These are phyloP conservation scores for Pseudonitzschia multistriata DNA, from an alignment of 108 stramenopile species.

Conservation along the genomic window DNA sequence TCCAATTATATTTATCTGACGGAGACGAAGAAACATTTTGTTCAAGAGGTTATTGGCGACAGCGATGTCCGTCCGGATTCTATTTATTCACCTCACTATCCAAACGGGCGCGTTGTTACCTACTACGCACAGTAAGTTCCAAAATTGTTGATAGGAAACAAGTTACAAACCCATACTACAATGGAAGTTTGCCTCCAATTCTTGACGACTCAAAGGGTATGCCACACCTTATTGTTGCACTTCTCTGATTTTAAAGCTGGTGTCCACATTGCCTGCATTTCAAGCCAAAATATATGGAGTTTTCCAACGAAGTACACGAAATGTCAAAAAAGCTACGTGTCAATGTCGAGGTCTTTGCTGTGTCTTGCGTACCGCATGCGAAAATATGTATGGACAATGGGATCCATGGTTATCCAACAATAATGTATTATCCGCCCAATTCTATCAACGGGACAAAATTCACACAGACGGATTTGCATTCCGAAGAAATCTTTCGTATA, in stretches of 20 bases:
- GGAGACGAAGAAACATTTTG: conserved; percentile 5
- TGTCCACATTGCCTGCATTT: conserved; percentile 65
- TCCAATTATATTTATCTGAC: conserved; percentile 21
- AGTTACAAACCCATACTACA: background rate
- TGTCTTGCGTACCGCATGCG: conserved; percentile 64
- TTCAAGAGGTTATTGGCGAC: conserved; percentile 15
- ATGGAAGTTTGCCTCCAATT: background rate
- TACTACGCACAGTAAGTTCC: conserved; percentile 66
- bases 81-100: conserved; percentile 28
- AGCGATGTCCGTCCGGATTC: conserved; percentile 28
- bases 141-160: background rate
- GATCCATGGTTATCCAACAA: conserved; percentile 54
- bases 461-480: conserved; percentile 13
- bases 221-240: background rate
- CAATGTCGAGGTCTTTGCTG: conserved; percentile 51
- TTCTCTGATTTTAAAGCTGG: conserved; percentile 20
- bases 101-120: conserved; percentile 63
- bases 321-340: conserved; percentile 7
- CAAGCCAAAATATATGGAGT: conserved; percentile 57
- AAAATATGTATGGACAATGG: conserved; percentile 52
- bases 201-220: background rate
- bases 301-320: conserved; percentile 38
- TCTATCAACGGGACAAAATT: conserved; percentile 26
- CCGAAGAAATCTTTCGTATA: conserved; percentile 20
- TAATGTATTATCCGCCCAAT: conserved; percentile 44